Evolutionary conservation across 1,139 yeast species (phyloP).

Genomic region (Blastobotrys apis): DNA sequence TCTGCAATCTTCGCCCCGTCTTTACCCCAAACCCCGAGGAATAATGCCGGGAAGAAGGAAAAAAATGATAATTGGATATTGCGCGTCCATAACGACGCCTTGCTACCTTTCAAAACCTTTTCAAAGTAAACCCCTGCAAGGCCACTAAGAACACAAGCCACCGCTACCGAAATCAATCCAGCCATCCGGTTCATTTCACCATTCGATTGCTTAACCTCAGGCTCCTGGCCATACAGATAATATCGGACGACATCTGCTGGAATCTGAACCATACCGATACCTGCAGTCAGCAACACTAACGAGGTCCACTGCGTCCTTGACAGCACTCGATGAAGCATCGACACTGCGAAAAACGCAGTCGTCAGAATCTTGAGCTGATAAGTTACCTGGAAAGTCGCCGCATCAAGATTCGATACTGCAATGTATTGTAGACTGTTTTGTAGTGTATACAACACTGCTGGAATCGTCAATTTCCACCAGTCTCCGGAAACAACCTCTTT

Average conservation of each 20-base stretch:
- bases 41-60: conserved; percentile 40
- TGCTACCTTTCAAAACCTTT: conserved; percentile 39
- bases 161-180: conserved; percentile 38
- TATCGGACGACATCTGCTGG: conserved; percentile 30
- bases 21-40: conserved; percentile 37
- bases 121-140: conserved; percentile 44
- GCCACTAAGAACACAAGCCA: conserved; percentile 40
- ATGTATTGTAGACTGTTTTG: conserved; percentile 42
- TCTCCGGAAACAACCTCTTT: conserved; percentile 37
- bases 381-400: conserved; percentile 43
- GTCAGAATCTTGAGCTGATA: conserved; percentile 43
- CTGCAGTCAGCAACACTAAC: conserved; percentile 36
- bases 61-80: conserved; percentile 40
- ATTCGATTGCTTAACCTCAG: not conserved
- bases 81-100: conserved; percentile 39
- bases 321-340: conserved; percentile 36
- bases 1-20: conserved; percentile 36
- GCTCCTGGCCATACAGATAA: conserved; percentile 4
- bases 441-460: conserved; percentile 40
- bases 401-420: conserved; percentile 42
- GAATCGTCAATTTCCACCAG: conserved; percentile 41
- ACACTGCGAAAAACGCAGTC: conserved; percentile 42
- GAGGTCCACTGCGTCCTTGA: conserved; percentile 37
- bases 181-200: conserved; percentile 29
- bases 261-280: conserved; percentile 42